These are phyloP conservation scores for Acacia confusa DNA, from an alignment of 306 rosid genomes.

Conservation along the genomic window DNA sequence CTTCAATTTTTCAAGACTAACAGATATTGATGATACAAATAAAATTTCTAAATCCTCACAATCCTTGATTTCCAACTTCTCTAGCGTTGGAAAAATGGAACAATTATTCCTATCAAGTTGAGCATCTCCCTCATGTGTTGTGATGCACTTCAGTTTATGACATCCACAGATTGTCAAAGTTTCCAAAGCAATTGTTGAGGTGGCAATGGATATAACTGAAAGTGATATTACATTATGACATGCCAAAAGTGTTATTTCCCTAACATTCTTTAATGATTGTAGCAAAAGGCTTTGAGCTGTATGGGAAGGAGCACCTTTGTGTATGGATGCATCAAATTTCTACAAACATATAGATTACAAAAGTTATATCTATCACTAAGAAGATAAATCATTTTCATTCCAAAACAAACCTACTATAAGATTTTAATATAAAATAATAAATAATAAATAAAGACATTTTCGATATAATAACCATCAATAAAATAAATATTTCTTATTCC, in stretches of 20 bases:
- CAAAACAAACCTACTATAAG: no score
- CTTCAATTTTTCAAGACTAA: no score
- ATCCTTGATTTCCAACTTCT: no score
- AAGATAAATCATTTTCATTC: no score
- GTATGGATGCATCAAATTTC: neutral
- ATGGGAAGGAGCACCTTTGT: neutral
- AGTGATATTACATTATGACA: neutral
- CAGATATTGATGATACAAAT: no score
- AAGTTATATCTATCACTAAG: no score
- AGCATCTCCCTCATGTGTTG: neutral
- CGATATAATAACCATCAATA: no score
- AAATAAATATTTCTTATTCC: no score
- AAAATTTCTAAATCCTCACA: no score
- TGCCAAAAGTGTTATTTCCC: fast-evolving
- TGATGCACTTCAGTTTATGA: neutral
- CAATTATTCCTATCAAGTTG: neutral
- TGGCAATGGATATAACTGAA: neutral
- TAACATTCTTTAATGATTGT: neutral
- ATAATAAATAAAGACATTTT: no score
- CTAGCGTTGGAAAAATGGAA: neutral
- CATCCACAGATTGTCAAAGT: neutral
- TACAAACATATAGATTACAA: neutral
- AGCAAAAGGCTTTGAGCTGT: neutral
- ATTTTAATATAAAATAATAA: no score
- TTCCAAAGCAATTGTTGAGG: neutral